These are phyloP conservation scores for Primulina tabacum DNA, from an alignment of 257 asterid genomes.

Conservation along the genomic window DNA sequence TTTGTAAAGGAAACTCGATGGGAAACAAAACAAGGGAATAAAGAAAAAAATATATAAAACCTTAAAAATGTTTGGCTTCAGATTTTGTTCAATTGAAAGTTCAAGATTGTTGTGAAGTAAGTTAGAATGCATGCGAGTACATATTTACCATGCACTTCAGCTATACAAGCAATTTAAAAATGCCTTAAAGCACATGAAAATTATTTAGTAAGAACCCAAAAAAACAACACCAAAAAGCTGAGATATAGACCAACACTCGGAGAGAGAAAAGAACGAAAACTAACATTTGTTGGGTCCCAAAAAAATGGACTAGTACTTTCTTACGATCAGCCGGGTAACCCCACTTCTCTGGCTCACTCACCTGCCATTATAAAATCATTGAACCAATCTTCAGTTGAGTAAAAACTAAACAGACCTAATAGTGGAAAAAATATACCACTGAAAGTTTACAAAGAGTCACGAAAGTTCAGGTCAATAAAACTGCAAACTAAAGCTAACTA, in stretches of 20 bases:
- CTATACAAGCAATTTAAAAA: too few species aligned
- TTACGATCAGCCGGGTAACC: slow-evolving; percentile 68
- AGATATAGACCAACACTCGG: slow-evolving; percentile 1
- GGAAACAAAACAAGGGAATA: not conserved
- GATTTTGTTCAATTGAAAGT: not conserved
- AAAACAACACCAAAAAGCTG: slow-evolving; percentile 4
- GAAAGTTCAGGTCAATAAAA: slow-evolving; percentile 12
- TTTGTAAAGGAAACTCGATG: not conserved
- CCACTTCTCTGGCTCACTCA: slow-evolving; percentile 85
- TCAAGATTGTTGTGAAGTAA: not conserved
- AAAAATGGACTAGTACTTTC: slow-evolving; percentile 80
- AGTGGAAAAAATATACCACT: slow-evolving; percentile 1
- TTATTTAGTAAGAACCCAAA: not conserved
- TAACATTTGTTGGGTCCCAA: slow-evolving; percentile 88
- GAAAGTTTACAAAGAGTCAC: not conserved
- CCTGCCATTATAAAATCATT: slow-evolving; percentile 48
- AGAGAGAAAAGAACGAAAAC: slow-evolving; percentile 27
- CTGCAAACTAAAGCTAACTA: slow-evolving; percentile 1
- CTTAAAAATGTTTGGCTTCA: not conserved
- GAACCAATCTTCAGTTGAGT: slow-evolving; percentile 14
- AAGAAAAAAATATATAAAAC: not conserved
- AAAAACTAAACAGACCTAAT: slow-evolving; percentile 1
- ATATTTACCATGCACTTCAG: not conserved
- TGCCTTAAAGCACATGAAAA: not conserved
- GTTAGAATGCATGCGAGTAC: not conserved